A percentile compares a stretch with the other conserved stretches of the same genome.
These are phyloP conservation scores for Catenaria anguillulae DNA, from an alignment of 371 early-diverging fungal species.

Conservation along the genomic window DNA sequence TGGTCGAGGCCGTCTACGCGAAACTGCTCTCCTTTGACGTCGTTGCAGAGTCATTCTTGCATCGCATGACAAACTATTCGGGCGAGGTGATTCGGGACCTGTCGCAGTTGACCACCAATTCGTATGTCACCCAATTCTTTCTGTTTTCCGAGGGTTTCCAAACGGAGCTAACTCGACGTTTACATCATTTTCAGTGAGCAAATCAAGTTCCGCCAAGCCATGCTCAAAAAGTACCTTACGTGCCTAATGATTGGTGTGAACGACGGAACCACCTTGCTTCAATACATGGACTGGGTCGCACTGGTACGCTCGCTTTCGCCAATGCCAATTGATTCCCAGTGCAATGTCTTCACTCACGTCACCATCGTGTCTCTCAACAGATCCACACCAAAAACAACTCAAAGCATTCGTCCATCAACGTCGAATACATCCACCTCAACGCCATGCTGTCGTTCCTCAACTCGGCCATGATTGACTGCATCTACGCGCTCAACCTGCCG, in stretches of 20 bases:
- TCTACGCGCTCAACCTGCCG: slow-evolving; percentile 37
- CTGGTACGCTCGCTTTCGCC: too few species aligned
- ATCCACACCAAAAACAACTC: neutral
- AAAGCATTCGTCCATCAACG: slow-evolving; percentile 34
- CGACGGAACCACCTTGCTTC: slow-evolving; percentile 56
- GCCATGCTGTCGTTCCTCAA: slow-evolving; percentile 60
- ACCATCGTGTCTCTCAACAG: too few species aligned
- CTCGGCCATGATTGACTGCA: slow-evolving; percentile 39
- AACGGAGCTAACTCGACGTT: too few species aligned
- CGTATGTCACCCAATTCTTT: neutral
- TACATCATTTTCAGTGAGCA: slow-evolving; percentile 28
- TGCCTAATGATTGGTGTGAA: slow-evolving; percentile 47
- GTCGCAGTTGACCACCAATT: neutral
- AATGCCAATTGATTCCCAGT: neutral
- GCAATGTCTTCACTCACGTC: neutral
- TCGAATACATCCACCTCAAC: slow-evolving; percentile 68
- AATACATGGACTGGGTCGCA: slow-evolving; percentile 24
- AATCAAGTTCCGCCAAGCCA: slow-evolving; percentile 66
- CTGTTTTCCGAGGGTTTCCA: neutral
- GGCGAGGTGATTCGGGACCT: slow-evolving; percentile 10
- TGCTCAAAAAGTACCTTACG: slow-evolving; percentile 51
- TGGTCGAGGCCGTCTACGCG: slow-evolving; percentile 10
- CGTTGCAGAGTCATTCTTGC: slow-evolving; percentile 12
- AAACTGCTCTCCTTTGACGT: slow-evolving; percentile 20
- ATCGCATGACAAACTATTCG: slow-evolving; percentile 12